A percentile compares a stretch with the other conserved stretches of the same genome.
Evolutionary conservation across 2,329 filamentous ascomycete species (phyloP).

Genomic region (Monilinia fructicola): DNA sequence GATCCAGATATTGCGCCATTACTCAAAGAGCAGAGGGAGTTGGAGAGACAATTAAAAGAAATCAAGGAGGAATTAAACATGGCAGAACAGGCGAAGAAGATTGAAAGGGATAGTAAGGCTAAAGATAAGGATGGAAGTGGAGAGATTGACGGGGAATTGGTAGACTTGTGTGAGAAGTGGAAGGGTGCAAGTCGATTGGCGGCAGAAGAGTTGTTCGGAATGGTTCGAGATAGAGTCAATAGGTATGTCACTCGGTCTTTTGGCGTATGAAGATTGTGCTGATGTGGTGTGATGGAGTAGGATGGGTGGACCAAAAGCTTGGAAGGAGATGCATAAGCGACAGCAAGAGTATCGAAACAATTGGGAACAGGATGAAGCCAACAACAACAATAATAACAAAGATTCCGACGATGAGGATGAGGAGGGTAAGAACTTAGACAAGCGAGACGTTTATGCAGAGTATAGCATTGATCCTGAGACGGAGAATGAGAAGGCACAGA

Average conservation of each 20-base stretch:
- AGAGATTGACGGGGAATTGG: constrained; percentile 57
- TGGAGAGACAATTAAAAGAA: constrained; percentile 38
- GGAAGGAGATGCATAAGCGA: constrained; percentile 51
- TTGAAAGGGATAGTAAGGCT: constrained; percentile 43
- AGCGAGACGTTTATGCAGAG: constrained; percentile 39
- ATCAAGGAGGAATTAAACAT: constrained; percentile 48
- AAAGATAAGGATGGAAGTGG: constrained; percentile 44
- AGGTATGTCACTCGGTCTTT: constrained; percentile 37
- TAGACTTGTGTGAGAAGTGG: constrained; percentile 60
- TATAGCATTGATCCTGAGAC: constrained; percentile 41
- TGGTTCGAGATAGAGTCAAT: constrained; percentile 59
- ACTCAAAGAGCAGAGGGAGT: constrained; percentile 40
- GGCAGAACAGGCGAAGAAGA: constrained; percentile 52
- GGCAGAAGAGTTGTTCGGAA: constrained; percentile 65
- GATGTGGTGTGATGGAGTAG: constrained; percentile 26
- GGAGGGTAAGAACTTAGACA: constrained; percentile 44
- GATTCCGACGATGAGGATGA: constrained; percentile 39
- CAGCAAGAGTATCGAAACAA: constrained; percentile 44
- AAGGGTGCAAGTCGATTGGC: constrained; percentile 57
- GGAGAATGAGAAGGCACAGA: constrained; percentile 40
- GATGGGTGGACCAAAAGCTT: constrained; percentile 62
- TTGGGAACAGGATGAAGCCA: constrained; percentile 43
- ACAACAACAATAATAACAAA: constrained; percentile 32
- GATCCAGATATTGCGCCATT: constrained; percentile 40
- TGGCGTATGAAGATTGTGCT: background rate